phyloP scores from a whole-genome alignment of 257 asterid genomes.

The Cinchona pubescens region DNA sequence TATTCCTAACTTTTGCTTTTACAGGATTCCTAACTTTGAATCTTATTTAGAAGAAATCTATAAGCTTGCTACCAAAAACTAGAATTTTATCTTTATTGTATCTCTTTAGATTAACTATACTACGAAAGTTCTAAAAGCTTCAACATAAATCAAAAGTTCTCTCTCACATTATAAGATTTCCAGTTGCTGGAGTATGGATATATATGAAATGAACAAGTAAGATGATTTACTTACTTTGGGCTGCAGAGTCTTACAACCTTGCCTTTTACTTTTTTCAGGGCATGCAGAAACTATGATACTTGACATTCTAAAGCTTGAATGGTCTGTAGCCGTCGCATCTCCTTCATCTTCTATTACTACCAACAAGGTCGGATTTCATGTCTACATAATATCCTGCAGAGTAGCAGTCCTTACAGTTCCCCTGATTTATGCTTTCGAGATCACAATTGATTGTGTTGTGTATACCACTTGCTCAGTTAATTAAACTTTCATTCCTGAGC shows the following conservation, averaged over 20 bases:
- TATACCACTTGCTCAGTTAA: not conserved
- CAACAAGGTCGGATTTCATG: conserved; percentile 61
- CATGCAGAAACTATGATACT: conserved; percentile 78
- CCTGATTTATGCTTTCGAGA: not conserved
- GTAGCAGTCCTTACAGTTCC: not conserved
- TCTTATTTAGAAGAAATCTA: not conserved
- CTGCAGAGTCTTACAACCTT: not conserved
- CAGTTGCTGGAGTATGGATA: not conserved
- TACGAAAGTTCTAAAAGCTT: too few species aligned
- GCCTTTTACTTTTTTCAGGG: conserved; percentile 43
- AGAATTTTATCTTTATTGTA: too few species aligned
- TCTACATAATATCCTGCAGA: not conserved
- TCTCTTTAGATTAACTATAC: not conserved
- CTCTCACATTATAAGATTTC: not conserved
- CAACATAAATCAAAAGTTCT: too few species aligned
- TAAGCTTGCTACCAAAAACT: not conserved
- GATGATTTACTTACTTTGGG: not conserved
- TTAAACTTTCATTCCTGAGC: not conserved
- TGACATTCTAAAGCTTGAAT: conserved; percentile 83
- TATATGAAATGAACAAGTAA: not conserved
- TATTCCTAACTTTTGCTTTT: too few species aligned
- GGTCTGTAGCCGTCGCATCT: conserved; percentile 82
- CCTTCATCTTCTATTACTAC: conserved; percentile 77
- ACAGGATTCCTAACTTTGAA: too few species aligned
- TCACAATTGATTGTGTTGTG: not conserved